phyloP scores from a whole-genome alignment of 2,329 filamentous ascomycete species.

The Ascochyta rabiei region DNA sequence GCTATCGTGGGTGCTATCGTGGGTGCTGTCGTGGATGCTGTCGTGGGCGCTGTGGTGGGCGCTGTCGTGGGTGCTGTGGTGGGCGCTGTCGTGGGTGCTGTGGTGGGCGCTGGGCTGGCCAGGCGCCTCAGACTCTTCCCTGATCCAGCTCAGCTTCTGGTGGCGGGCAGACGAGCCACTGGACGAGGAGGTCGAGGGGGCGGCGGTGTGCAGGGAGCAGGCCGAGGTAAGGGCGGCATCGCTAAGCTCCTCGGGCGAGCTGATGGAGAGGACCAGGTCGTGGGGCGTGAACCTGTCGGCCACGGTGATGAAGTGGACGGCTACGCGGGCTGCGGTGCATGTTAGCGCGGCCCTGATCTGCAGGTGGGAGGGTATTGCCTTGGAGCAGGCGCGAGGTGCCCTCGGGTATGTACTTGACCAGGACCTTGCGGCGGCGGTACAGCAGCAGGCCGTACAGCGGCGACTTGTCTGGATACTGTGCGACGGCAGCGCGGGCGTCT shows the following conservation, averaged over 20 bases:
- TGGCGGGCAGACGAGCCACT: slow-evolving; percentile 78
- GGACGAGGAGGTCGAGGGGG: slow-evolving; percentile 83
- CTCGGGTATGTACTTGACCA: slow-evolving; percentile 92
- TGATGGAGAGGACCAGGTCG: slow-evolving; percentile 82
- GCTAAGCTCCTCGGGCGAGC: slow-evolving; percentile 76
- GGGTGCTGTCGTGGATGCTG: no score
- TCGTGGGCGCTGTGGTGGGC: no score
- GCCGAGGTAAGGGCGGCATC: slow-evolving; percentile 87
- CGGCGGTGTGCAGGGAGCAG: slow-evolving; percentile 87
- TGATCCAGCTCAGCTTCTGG: slow-evolving; percentile 85
- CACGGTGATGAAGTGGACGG: slow-evolving; percentile 69
- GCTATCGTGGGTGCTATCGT: no score
- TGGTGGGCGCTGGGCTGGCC: slow-evolving; percentile 48
- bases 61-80: no score
- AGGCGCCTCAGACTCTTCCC: slow-evolving; percentile 84
- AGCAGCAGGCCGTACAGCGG: slow-evolving; percentile 91
- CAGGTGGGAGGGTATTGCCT: slow-evolving; percentile 62
- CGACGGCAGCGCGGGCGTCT: slow-evolving; percentile 80
- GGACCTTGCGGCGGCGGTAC: slow-evolving; percentile 85
- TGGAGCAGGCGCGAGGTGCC: slow-evolving; percentile 88
- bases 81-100: no score
- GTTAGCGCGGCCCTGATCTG: slow-evolving; percentile 23
- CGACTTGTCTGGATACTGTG: slow-evolving; percentile 79
- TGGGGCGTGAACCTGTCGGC: slow-evolving; percentile 77
- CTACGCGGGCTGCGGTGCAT: slow-evolving; percentile 71